Conservation (phyloP, 352 stramenopile species). For the Globisporangium barbulae region DNA sequence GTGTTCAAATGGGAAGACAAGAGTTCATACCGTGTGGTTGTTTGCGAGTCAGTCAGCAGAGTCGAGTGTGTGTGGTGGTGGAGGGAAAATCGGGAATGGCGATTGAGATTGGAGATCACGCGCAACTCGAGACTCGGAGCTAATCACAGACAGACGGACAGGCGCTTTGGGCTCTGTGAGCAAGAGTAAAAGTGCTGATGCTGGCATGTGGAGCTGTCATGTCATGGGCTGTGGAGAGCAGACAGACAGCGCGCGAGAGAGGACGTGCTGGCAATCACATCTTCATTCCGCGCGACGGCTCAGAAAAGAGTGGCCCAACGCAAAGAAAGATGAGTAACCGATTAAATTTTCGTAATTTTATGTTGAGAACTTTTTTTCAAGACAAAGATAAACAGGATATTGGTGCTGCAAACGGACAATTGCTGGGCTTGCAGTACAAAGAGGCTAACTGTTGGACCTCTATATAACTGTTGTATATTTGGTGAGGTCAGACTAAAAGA, state of each 20-base stretch:
- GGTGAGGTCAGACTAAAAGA: background rate
- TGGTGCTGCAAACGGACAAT: too few relatives aligned
- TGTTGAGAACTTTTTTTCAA: too few relatives aligned
- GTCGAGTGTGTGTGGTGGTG: background rate
- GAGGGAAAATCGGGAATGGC: constrained; percentile 2
- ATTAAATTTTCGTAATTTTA: too few relatives aligned
- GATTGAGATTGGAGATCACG: background rate
- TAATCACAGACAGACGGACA: background rate
- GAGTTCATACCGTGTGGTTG: background rate
- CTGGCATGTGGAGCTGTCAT: background rate
- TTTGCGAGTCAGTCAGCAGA: background rate
- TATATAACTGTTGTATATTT: background rate
- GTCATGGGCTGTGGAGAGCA: background rate
- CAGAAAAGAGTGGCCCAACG: constrained; percentile 4
- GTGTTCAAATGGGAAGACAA: background rate
- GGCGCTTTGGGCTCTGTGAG: background rate
- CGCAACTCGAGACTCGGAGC: background rate
- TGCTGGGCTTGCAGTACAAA: too few relatives aligned
- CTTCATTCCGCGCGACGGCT: background rate
- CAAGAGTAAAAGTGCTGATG: background rate
- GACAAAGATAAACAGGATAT: too few relatives aligned
- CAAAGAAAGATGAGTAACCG: background rate
- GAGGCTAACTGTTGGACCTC: background rate
- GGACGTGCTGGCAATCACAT: constrained; percentile 3
- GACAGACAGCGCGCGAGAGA: background rate